Conservation (phyloP, 768 basidiomycete genomes). For the Terana coerulea region DNA sequence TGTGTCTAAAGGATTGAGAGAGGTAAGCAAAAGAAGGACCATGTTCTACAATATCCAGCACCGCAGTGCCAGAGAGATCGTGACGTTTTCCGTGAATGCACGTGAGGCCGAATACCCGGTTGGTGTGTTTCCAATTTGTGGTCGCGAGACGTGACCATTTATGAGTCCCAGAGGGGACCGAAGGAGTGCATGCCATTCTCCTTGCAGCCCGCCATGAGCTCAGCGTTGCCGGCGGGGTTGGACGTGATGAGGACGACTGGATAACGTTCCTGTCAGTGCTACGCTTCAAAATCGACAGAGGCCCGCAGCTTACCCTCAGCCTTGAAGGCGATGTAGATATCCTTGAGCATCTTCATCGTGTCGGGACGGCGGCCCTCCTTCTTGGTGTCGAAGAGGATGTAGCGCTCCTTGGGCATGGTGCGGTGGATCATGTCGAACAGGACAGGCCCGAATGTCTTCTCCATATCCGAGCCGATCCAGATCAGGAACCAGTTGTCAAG, state of each 20-base stretch:
- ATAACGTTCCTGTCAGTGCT: neutral
- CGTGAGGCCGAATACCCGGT: no score
- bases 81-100: no score
- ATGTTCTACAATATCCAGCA: no score
- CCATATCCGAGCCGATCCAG: slow-evolving; percentile 79
- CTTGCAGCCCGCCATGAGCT: slow-evolving; percentile 11
- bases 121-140: no score
- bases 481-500: slow-evolving; percentile 75
- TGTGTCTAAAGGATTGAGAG: no score
- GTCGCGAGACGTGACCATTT: no score
- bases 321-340: slow-evolving; percentile 62
- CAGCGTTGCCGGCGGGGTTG: slow-evolving; percentile 7
- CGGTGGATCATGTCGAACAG: slow-evolving; percentile 69
- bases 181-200: slow-evolving; percentile 12
- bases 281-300: neutral
- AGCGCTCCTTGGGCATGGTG: slow-evolving; percentile 68
- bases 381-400: slow-evolving; percentile 76
- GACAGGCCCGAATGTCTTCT: slow-evolving; percentile 82
- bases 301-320: slow-evolving; percentile 47
- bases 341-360: slow-evolving; percentile 71
- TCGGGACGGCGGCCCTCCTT: slow-evolving; percentile 70
- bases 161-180: slow-evolving; percentile 11
- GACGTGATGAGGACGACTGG: slow-evolving; percentile 9
- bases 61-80: no score
- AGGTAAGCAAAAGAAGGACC: no score